A percentile compares a stretch with the other conserved stretches of the same genome.
Evolutionary conservation across 2,329 filamentous ascomycete species (phyloP).

Genomic region (Stemphylium lycopersici): DNA sequence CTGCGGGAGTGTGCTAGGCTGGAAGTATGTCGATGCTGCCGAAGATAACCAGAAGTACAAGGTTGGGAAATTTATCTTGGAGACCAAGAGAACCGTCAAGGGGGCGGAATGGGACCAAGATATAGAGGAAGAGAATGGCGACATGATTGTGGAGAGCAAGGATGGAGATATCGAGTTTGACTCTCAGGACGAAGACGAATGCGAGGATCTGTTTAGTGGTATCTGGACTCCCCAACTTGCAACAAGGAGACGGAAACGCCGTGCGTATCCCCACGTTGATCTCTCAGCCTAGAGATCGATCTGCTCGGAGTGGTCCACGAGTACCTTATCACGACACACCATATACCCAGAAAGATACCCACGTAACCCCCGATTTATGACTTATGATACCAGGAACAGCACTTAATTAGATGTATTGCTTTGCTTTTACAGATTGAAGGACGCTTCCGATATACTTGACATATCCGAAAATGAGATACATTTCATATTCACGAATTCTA

Average conservation of each 20-base stretch:
- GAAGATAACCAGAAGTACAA: conserved; percentile 68
- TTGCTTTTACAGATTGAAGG: not conserved
- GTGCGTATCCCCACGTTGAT: conserved; percentile 1
- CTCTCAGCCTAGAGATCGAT: not conserved
- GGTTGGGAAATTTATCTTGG: conserved; percentile 70
- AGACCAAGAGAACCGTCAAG: conserved; percentile 62
- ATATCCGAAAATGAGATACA: not conserved
- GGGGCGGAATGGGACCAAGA: conserved; percentile 60
- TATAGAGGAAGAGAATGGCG: conserved; percentile 30
- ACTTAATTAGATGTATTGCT: not conserved
- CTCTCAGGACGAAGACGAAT: conserved; percentile 70
- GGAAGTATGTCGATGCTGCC: conserved; percentile 69
- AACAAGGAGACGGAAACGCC: conserved; percentile 41
- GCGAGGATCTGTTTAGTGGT: conserved; percentile 68
- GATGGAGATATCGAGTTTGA: conserved; percentile 63
- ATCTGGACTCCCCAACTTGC: conserved; percentile 65
- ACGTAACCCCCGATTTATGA: not conserved
- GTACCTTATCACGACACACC: not conserved
- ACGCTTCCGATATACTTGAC: not conserved
- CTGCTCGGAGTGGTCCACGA: not conserved
- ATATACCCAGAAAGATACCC: not conserved
- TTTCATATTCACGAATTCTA: no score
- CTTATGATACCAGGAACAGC: not conserved
- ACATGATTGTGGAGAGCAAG: not conserved
- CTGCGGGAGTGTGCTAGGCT: conserved; percentile 64